Conservation (phyloP, 148 eudicot species). For the Rhododendron williamsianum region DNA sequence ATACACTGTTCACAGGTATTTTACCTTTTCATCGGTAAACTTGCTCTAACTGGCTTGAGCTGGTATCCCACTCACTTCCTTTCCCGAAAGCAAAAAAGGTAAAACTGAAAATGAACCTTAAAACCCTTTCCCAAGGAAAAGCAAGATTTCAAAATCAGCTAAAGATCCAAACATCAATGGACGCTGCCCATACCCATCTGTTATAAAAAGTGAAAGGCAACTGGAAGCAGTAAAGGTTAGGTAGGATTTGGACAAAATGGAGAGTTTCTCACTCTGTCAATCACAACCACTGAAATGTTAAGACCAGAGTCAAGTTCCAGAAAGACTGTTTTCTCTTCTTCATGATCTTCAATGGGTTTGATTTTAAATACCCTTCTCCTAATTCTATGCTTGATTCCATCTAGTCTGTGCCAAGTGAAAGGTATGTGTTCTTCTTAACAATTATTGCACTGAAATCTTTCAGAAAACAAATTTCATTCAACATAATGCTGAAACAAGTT, state of each 20-base stretch:
- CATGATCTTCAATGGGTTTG: slow-evolving; percentile 47
- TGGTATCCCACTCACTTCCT: slow-evolving; percentile 22
- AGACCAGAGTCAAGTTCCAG: slow-evolving; percentile 15
- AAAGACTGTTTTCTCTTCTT: slow-evolving; percentile 5
- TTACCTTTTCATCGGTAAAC: no score
- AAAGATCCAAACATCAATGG: slow-evolving; percentile 32
- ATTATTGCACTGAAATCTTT: neutral
- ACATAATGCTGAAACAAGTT: neutral
- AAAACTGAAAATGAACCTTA: slow-evolving; percentile 11
- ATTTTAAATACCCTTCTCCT: slow-evolving; percentile 22
- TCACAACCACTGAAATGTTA: slow-evolving; percentile 4
- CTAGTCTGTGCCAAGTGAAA: slow-evolving; percentile 50
- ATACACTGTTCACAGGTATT: no score
- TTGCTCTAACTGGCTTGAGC: neutral
- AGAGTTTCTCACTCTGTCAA: slow-evolving; percentile 7
- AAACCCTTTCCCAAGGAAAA: slow-evolving; percentile 23
- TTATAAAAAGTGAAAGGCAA: slow-evolving; percentile 23
- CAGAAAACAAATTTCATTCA: neutral
- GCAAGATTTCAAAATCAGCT: slow-evolving; percentile 42
- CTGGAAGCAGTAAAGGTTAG: slow-evolving; percentile 12
- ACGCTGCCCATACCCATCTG: slow-evolving; percentile 23
- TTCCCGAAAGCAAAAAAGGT: slow-evolving; percentile 30
- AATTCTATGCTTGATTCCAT: slow-evolving; percentile 36
- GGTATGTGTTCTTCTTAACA: slow-evolving; percentile 35
- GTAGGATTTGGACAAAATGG: neutral